Evolutionary conservation across 1,139 yeast genomes (phyloP).

Genomic region (Kurtzmaniella quercitrusa): DNA sequence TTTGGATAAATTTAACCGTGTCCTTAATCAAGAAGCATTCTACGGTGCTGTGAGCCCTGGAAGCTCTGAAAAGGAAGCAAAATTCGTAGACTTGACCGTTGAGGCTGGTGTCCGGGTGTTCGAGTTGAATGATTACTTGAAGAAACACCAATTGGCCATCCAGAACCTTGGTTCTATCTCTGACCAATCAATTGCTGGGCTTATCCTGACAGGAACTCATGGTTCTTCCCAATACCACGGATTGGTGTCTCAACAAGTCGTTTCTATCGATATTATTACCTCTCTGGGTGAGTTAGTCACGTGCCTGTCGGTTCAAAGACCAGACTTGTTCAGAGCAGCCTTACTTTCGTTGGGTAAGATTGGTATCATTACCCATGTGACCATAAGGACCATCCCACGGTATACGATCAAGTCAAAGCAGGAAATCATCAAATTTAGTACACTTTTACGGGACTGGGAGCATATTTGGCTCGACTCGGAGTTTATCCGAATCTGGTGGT

Average conservation of each 20-base stretch:
- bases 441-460: slow-evolving; percentile 65
- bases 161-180: slow-evolving; percentile 93
- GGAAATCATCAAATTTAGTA: slow-evolving; percentile 74
- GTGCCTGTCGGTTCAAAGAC: slow-evolving; percentile 66
- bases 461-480: slow-evolving; percentile 86
- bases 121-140: slow-evolving; percentile 68
- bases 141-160: slow-evolving; percentile 64
- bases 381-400: slow-evolving; percentile 77
- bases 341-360: slow-evolving; percentile 83
- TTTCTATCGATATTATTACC: slow-evolving; percentile 65
- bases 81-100: slow-evolving; percentile 84
- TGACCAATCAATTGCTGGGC: slow-evolving; percentile 91
- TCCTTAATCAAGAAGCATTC: slow-evolving; percentile 40
- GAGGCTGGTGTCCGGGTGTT: slow-evolving; percentile 89
- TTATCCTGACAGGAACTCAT: slow-evolving; percentile 94
- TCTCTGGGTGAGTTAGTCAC: slow-evolving; percentile 68
- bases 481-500: slow-evolving; percentile 95
- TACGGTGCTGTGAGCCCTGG: slow-evolving; percentile 34
- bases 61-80: slow-evolving; percentile 35
- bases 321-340: slow-evolving; percentile 79
- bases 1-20: slow-evolving; percentile 66
- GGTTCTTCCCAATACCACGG: slow-evolving; percentile 95
- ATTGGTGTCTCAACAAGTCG: slow-evolving; percentile 82
- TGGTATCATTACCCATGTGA: slow-evolving; percentile 86
- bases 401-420: slow-evolving; percentile 79